Evolutionary conservation across 169 alveolate species (phyloP), one percentile per base, ranked within the genome.

Genomic region (Babesia sp.): DNA sequence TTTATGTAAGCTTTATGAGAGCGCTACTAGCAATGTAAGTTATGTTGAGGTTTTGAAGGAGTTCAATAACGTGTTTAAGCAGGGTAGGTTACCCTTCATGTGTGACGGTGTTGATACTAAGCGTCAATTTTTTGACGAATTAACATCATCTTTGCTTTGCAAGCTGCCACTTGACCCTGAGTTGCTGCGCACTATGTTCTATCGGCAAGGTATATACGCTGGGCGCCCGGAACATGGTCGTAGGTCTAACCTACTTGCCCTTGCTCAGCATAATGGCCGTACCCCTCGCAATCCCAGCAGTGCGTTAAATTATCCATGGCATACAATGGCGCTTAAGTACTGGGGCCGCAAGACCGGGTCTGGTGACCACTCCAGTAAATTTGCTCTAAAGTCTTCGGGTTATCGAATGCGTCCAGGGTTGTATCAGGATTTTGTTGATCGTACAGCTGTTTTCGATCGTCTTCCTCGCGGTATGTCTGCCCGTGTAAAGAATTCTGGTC

Each of bases 121-220:
- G 31, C 51, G 53, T 11, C 74, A 26, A 33, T 68, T 54, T 34
- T 78, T 50, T 59, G 82, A 78, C 31, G 86, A 78, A 41, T 29
- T 41, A 11, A 69, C 68, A 3, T 78, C 86, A 0, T 68, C 39
- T 33, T 29, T 78, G 46, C 28, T 78, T 26, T 45, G 64, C 59
- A 55, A 45, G 58, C 68, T 78, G n/a, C 86, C 86, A 42, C 41
- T 78, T 16, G 86, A 78, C 39, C 34, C 44, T 2, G 74, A 37
- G 8, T 8, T 78, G 50, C 28, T 78, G 14, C 60, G 61, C 36
- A 28, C 26, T 16, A 34, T 67, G 37, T 78, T 78, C 51, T 69
- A 50, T 42, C 77, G 64, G 48, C 64, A 70, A 2, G 86, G 86
- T 14, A 41, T 69, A 18, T 78, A 68, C 53, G 12, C n/a, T 7